Percentiles rank a stretch among this genome's conserved stretches.
These are phyloP conservation scores for Sporothrix dimorphospora DNA, from an alignment of 2,329 filamentous ascomycete species.

Conservation along the genomic window DNA sequence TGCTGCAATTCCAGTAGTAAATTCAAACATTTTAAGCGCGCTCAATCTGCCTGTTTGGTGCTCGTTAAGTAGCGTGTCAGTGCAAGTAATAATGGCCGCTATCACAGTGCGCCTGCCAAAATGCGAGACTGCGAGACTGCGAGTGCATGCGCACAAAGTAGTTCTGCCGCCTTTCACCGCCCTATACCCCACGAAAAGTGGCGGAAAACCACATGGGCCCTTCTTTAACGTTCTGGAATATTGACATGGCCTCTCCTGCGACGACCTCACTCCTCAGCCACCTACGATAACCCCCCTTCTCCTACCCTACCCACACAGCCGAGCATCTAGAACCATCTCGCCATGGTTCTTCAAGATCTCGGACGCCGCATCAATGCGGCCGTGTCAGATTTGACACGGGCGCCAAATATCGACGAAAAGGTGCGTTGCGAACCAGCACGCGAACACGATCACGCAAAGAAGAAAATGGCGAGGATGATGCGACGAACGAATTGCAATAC, in stretches of 20 bases:
- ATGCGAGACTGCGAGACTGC: background rate
- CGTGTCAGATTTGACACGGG: slow-evolving; percentile 88
- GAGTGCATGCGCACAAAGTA: background rate
- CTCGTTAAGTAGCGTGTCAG: background rate
- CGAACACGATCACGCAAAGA: background rate
- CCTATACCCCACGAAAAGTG: slow-evolving; percentile 26
- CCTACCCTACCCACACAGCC: slow-evolving; percentile 1
- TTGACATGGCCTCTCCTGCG: background rate
- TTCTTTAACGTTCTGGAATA: slow-evolving; percentile 20
- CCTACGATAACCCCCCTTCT: background rate
- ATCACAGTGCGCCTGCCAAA: background rate
- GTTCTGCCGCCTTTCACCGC: slow-evolving; percentile 32
- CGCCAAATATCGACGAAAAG: slow-evolving; percentile 95
- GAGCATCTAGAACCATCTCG: slow-evolving; percentile 4
- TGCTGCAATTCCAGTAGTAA: background rate
- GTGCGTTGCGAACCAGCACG: slow-evolving; percentile 46
- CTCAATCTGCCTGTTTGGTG: background rate
- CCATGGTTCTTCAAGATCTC: slow-evolving; percentile 98
- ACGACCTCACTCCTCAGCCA: background rate
- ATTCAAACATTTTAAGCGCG: background rate
- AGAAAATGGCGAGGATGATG: background rate
- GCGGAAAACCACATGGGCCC: slow-evolving; percentile 27
- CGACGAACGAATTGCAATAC: background rate
- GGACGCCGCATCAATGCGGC: slow-evolving; percentile 98
- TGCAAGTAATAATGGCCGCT: background rate